phyloP scores from a whole-genome alignment of 371 early-diverging fungal species.

The Mucor lusitanicus region DNA sequence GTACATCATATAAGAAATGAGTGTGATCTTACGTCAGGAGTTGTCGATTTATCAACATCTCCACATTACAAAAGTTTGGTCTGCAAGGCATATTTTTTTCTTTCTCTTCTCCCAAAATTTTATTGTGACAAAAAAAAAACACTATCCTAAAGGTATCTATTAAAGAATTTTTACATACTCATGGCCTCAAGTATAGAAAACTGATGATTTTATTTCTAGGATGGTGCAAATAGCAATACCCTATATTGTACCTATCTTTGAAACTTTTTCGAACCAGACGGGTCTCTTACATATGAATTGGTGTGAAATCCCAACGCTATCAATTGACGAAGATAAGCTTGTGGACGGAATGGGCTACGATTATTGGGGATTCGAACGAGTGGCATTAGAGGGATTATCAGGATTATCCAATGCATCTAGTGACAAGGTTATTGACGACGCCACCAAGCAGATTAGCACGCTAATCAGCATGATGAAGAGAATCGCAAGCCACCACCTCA shows the following conservation, averaged over 20 bases:
- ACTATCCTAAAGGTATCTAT: no score
- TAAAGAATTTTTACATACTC: no score
- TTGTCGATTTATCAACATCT: no score
- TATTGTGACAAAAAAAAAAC: no score
- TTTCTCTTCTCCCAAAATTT: no score
- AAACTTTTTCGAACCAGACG: slow-evolving; percentile 13
- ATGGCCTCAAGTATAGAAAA: no score
- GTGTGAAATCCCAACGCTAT: slow-evolving; percentile 3
- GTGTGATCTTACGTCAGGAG: no score
- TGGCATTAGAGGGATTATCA: slow-evolving; percentile 15
- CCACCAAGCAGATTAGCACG: slow-evolving; percentile 11
- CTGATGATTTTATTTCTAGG: no score
- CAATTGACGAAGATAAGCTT: neutral
- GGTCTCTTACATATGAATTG: slow-evolving; percentile 8
- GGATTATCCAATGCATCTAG: slow-evolving; percentile 3
- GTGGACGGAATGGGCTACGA: slow-evolving; percentile 8
- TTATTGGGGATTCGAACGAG: slow-evolving; percentile 4
- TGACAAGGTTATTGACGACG: slow-evolving; percentile 17
- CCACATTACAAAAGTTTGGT: no score
- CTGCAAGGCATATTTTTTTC: no score
- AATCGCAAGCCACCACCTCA: slow-evolving; percentile 15
- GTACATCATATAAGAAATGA: no score
- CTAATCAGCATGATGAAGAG: slow-evolving; percentile 16
- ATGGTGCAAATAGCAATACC: no score
- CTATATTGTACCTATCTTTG: slow-evolving; percentile 15